These are phyloP conservation scores for Diaporthe amygdali DNA, from an alignment of 2,329 filamentous ascomycete species.

Conservation along the genomic window DNA sequence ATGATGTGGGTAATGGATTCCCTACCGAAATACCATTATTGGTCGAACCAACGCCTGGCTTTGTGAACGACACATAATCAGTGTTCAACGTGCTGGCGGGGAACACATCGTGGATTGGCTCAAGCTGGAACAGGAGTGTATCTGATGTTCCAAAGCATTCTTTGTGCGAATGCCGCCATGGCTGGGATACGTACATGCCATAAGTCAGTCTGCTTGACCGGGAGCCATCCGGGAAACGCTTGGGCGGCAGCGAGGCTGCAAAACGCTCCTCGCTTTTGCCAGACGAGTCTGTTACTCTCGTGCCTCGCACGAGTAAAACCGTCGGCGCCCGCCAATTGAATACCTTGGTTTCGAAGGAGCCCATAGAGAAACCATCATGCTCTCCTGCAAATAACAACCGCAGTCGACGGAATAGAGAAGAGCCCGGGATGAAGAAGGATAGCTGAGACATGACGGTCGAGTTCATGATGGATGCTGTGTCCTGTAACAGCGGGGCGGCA, in stretches of 20 bases:
- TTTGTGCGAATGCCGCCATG: constrained; percentile 73
- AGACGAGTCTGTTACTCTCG: constrained; percentile 57
- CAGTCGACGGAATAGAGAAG: constrained; percentile 68
- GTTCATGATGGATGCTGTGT: constrained; percentile 66
- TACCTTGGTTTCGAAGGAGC: constrained; percentile 75
- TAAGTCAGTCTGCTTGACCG: constrained; percentile 59
- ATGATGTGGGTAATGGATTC: constrained; percentile 60
- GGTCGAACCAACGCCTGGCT: constrained; percentile 56
- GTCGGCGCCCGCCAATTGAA: constrained; percentile 81
- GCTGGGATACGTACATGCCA: constrained; percentile 69
- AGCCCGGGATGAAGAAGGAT: constrained; percentile 73
- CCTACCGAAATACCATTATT: constrained; percentile 70
- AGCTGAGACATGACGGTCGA: constrained; percentile 70
- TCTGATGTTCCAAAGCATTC: constrained; percentile 71
- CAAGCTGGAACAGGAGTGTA: constrained; percentile 73
- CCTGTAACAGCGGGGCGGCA: constrained; percentile 55
- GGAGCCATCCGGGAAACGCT: constrained; percentile 59
- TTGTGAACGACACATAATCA: constrained; percentile 73
- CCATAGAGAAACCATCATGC: constrained; percentile 77
- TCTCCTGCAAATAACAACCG: constrained; percentile 73
- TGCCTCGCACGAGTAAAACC: constrained; percentile 72
- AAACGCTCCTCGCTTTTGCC: constrained; percentile 61
- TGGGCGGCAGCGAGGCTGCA: constrained; percentile 66
- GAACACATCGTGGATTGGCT: constrained; percentile 75
- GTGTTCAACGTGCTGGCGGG: constrained; percentile 66